Evolutionary conservation across 148 eudicot species (phyloP), one percentile per base, ranked within the genome.

Genomic region (Agrostemma githago): DNA sequence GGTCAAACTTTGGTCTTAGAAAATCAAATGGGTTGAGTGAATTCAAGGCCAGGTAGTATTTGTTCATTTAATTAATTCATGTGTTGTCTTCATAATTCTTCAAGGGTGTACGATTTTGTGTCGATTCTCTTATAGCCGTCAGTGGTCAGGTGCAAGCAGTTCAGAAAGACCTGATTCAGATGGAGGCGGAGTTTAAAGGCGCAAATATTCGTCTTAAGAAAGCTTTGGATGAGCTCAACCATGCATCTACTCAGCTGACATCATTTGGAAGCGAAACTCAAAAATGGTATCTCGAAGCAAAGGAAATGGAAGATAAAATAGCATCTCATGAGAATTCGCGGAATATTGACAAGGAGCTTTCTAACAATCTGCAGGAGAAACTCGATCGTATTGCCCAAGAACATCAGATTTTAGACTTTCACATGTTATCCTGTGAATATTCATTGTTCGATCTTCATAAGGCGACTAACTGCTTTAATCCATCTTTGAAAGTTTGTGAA

Each of bases 401-500:
- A 4, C 7, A 64, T 4, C 19, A 16, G 41, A 39, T 17, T 64
- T 39, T 15, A 4, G 43, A 42, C 19, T 11, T 43, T 67, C 71
- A 9, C 34, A 42, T 67, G 12, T 43, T 67, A 17, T 19, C 15
- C 54, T 16, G 34, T 43, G 71, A 67, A 14, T 67, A 42, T 67
- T 67, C 56, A n/a, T 3, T 42, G 71, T 21, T 9, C 43, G 71
- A 67, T 19, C 71, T 93, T 57, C 87, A 89, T 77, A 38, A 5
- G 19, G 93, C 93, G 48, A 93, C 98, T 2, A 63, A 88, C 44
- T 20, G 81, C 70, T 93, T 90, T 79, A 72, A 85, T 5, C 62
- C 46, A 9, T 73, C 93, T 61, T 68, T 77, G 59, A 90, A 89
- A 82, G 79, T 93, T 70, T 93, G 98, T 38, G 96, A 90, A 81